Evolutionary conservation across 2,329 filamentous ascomycete species (phyloP), one percentile per base, ranked within the genome.

Genomic region (Neoscytalidium dimidiatum): DNA sequence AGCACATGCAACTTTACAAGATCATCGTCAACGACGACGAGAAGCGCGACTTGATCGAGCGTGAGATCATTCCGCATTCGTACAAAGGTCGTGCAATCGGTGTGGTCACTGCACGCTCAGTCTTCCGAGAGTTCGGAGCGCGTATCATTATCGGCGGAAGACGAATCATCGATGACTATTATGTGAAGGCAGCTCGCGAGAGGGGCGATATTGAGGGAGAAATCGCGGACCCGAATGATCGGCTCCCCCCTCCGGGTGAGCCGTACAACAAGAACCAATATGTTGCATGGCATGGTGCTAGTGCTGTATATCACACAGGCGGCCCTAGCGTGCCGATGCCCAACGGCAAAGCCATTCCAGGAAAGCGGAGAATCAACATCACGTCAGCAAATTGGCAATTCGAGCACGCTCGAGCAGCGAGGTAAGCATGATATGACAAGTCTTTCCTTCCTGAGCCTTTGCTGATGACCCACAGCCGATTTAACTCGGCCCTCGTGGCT

Each of bases 221-320:
- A 75, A 76, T 98, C 26, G 95, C 94, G 19, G 95, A 98, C 73
- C 94, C 94, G 0, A 90, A 93, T 66, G 95, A 99, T 77, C 85
- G 84, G 66, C 85, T 94, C 46, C 86, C 93, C 28, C 85, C 86
- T 8, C 82, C 84, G n/a, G 91, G 90, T 43, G 90, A 96, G 75
- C 84, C 89, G n/a, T 99, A 99, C 84, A 97, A 99, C 83, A 93
- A 94, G 80, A 99, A 99, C 75, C 94, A 97, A 77, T 99, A 97
- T 74, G 95, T 99, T 29, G 95, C 95, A 29, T 99, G 95, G 95
- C 94, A 97, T 76, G 95, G 95, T 57, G 95, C 95, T 53, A 98
- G 94, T 76, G 90, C 92, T 43, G 95, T 99, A 26, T 99, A 99
- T 76, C 93, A 98, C 75, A 92, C 91, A 13, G 89, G 88, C 64